Conservation (phyloP, 2,329 filamentous ascomycete genomes). For the Bipolaris zeicola region DNA sequence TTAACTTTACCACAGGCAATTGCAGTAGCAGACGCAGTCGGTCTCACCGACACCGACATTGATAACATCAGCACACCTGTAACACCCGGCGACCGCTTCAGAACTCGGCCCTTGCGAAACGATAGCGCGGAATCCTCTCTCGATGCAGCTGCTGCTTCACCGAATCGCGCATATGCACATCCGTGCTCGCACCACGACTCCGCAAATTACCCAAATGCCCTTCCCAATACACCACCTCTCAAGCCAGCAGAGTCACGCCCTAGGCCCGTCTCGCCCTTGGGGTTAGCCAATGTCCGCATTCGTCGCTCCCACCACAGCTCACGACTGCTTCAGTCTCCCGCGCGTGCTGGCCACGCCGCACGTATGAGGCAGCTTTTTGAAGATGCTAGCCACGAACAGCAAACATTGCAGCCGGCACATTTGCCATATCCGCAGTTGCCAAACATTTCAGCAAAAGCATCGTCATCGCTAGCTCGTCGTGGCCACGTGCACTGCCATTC, state of each 20-base stretch:
- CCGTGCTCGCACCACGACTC: not conserved
- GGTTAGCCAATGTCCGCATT: conserved; percentile 30
- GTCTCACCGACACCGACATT: not conserved
- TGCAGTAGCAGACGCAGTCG: not conserved
- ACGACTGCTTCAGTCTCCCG: conserved; percentile 34
- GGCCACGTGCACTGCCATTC: not conserved
- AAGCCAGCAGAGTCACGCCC: not conserved
- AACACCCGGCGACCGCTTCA: conserved; percentile 9
- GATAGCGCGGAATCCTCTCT: conserved; percentile 3
- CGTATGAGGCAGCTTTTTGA: conserved; percentile 41
- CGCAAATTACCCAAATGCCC: not conserved
- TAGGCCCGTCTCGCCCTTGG: conserved; percentile 4
- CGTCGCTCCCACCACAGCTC: conserved; percentile 28
- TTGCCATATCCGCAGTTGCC: conserved; percentile 32
- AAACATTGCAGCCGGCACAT: not conserved
- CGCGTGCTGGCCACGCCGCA: conserved; percentile 33
- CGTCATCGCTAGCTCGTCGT: conserved; percentile 1
- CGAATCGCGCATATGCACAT: not conserved
- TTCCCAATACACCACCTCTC: not conserved
- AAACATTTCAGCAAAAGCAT: conserved; percentile 28
- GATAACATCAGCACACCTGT: conserved; percentile 6
- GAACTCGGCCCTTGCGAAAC: not conserved
- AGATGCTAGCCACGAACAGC: conserved; percentile 15
- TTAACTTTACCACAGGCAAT: conserved; percentile 14
- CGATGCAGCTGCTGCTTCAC: conserved; percentile 5